Base-by-base conservation (phyloP, 306 rosid genomes). In the Glycyrrhiza uralensis region DNA sequence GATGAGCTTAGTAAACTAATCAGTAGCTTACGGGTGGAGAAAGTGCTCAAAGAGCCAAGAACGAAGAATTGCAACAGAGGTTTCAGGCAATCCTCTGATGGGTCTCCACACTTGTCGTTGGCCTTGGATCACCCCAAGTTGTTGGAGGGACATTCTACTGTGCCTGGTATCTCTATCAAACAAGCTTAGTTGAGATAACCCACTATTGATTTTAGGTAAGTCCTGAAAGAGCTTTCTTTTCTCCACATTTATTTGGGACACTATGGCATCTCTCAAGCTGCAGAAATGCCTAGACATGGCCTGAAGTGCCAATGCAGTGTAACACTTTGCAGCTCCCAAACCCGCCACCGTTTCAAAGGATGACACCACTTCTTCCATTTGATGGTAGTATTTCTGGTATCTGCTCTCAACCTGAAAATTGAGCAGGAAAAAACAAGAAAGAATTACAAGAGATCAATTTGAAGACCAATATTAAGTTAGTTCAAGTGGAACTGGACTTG, bases 21-120 rank as follows among this genome's bases (percentile, higher is more conserved):
- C 9, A 17, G 9, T 0, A 15, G 29, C 88, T 87, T 87, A 91
- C 97, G 97, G 97, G 73, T 91, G 96, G 72, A 91, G 97, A 67
- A 91, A 91, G 82, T 88, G 96, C 72, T 91, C 97, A 19, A 91
- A 91, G 24, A 91, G 89, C 97, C 97, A 91, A 65, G 89, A 77
- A 56, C 97, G 90, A 55, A 91, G 92, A 49, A 91, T 83, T 35
- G 92, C 81, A 32, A 91, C 96, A 15, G 97, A 91, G 35, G 89
- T 88, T 83, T 91, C 97, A 18, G 92, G 97, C 35, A 91, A 80
- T 1, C 97, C 97, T 85, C 92, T 82, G 68, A 91, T 85, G 11
- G 97, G 97, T 83, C 97, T 83, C 92, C 90, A 91, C 0, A 82
- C 88, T 77, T 88, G 97, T 28, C 91, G 64, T 71, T 87, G 95